A percentile compares a stretch with the other conserved stretches of the same genome.
These are phyloP conservation scores for Linum tenue DNA, from an alignment of 345 rosid genomes.

Conservation along the genomic window DNA sequence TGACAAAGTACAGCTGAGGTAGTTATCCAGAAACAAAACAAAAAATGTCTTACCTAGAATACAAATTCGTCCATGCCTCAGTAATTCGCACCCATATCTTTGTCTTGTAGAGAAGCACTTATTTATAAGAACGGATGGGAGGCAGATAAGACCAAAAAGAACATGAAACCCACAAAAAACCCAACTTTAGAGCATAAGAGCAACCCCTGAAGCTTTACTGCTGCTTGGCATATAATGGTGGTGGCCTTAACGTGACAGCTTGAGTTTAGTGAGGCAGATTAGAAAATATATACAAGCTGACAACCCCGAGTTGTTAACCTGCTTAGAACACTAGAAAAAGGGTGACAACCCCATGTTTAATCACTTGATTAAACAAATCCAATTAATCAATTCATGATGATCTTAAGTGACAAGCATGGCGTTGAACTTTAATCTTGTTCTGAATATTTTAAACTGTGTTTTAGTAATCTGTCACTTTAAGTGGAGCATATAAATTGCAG, in stretches of 20 bases:
- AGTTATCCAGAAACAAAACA: too few species aligned
- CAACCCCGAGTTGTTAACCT: too few species aligned
- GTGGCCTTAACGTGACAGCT: constrained; percentile 23
- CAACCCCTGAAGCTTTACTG: not conserved
- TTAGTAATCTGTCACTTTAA: too few species aligned
- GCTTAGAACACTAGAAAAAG: too few species aligned
- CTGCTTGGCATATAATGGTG: not conserved
- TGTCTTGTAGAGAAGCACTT: not conserved
- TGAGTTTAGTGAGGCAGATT: not conserved
- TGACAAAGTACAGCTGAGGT: too few species aligned
- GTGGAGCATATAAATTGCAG: too few species aligned
- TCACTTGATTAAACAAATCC: too few species aligned
- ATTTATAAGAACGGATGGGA: not conserved
- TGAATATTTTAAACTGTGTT: not conserved
- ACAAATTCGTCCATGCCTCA: constrained; percentile 10
- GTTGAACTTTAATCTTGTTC: constrained; percentile 14
- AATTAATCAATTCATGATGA: too few species aligned
- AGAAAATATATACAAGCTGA: too few species aligned
- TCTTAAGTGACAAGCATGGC: constrained; percentile 3
- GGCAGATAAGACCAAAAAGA: constrained; percentile 3
- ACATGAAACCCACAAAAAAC: constrained; percentile 30
- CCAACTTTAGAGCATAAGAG: not conserved
- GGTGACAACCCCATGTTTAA: too few species aligned
- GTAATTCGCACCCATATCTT: not conserved
- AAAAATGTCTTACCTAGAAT: not conserved